Evolutionary conservation across 192 early-diverging fungal species (phyloP).

Genomic region (Rhizophagus clarus): DNA sequence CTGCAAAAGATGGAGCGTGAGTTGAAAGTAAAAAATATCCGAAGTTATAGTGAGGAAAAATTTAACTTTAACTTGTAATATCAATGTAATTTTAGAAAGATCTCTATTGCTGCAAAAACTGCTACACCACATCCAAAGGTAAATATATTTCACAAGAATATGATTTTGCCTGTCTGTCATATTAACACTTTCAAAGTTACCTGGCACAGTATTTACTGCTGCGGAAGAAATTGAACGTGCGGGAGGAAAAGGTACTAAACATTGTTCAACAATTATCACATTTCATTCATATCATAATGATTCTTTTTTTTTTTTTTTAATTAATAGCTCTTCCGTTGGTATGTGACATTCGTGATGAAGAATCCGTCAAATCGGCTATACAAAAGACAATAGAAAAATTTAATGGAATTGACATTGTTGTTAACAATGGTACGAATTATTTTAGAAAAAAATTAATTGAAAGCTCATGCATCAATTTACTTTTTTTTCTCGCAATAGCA

Average conservation of each 20-base stretch:
- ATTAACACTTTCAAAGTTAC: conserved; percentile 52
- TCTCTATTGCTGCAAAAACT: conserved; percentile 79
- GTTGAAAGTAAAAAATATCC: background rate
- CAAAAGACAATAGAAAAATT: conserved; percentile 65
- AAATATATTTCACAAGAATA: conserved; percentile 12
- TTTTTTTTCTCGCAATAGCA: conserved; percentile 36
- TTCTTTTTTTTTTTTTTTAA: no score
- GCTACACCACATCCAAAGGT: conserved; percentile 66
- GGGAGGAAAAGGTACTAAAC: conserved; percentile 59
- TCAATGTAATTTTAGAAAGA: conserved; percentile 62
- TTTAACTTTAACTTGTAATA: conserved; percentile 61
- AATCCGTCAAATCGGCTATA: conserved; percentile 69
- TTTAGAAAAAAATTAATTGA: background rate
- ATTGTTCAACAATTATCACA: background rate
- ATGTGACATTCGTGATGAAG: conserved; percentile 85
- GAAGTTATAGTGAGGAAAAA: conserved; percentile 36
- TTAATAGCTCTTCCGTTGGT: conserved; percentile 66
- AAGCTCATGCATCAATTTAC: background rate
- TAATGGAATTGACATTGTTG: conserved; percentile 81
- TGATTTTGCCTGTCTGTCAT: background rate
- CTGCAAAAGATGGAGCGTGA: conserved; percentile 49
- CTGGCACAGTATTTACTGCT: conserved; percentile 82
- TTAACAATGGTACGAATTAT: conserved; percentile 60
- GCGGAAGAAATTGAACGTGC: conserved; percentile 72
- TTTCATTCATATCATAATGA: no score